Base-by-base conservation (phyloP, 208 protist genomes). In the Angomonas deanei region DNA sequence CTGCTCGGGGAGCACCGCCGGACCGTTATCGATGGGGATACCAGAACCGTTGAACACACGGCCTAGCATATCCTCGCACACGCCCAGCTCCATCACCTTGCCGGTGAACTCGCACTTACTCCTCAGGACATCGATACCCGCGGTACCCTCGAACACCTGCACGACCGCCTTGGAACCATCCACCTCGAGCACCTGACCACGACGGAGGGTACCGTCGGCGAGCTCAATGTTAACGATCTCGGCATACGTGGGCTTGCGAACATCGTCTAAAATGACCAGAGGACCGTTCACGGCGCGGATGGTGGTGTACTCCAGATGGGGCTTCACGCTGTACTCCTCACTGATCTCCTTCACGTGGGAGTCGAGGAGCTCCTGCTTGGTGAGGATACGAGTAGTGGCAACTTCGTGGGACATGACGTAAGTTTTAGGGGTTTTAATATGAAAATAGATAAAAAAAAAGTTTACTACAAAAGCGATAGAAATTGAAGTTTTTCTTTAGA, bases 171-270 rank as follows among this genome's bases (percentile, higher is more conserved):
- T 98, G 31, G 93, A 92, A 63, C 98, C 99, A 38, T 88, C 68
- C 26, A 99, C 93, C 88, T 99, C 99, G 8, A 99, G 88, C 47
- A 99, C 97, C 82, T 99, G 94, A 30, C 98, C 98, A 32, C 88
- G 84, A 60, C 98, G 93, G 42, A 79, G 42, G 26, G 80, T 94
- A 32, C 98, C 98, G 73, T 99, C 97, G 26, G 88, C 80, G 19
- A 99, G 91, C 52, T 97, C 97, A 39, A 99, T 82, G 56, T 97
- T 98, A n/a, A 99, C 99, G 77, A 99, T 99, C 82, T 99, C 99
- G 46, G 97, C 91, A 84, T 97, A 99, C 36, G 94, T 99, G 21
- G 99, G 98, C 60, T 96, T 88, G 73, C 98, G 87, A 54, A 99
- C 98, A 68, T 99, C 97, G 56, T 99, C 98, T 3, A 99, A 85